Percentiles rank a stretch among this genome's conserved stretches.
phyloP scores from a whole-genome alignment of 768 basidiomycete genomes.

The Kwoniella botswanensis region DNA sequence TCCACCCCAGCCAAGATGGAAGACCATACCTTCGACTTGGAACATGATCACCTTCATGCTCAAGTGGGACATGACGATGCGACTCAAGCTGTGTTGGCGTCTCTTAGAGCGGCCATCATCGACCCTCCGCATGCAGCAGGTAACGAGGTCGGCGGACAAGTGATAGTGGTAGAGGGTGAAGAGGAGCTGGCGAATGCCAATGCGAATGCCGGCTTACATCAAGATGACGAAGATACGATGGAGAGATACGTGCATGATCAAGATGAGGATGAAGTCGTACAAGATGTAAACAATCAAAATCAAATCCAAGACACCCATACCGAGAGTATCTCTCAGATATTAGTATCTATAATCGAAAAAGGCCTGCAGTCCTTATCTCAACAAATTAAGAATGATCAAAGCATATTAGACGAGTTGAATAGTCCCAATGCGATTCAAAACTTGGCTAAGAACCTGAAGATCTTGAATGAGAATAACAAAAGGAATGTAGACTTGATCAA shows the following conservation, averaged over 20 bases:
- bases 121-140: constrained; percentile 11
- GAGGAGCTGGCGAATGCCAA: background rate
- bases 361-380: constrained; percentile 12
- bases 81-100: constrained; percentile 40
- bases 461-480: constrained; percentile 30
- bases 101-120: constrained; percentile 41
- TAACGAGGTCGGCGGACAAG: background rate
- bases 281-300: background rate
- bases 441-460: constrained; percentile 25
- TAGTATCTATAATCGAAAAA: constrained; percentile 5
- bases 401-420: constrained; percentile 34
- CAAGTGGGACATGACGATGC: constrained; percentile 21
- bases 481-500: constrained; percentile 34
- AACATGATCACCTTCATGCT: background rate
- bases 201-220: background rate
- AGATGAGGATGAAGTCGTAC: background rate
- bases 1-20: constrained; percentile 31
- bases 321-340: background rate
- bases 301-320: background rate
- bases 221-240: background rate
- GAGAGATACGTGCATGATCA: constrained; percentile 4
- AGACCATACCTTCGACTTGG: constrained; percentile 20
- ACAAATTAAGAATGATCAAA: constrained; percentile 17
- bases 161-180: background rate
- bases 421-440: constrained; percentile 21